Evolutionary conservation across 2,329 filamentous ascomycete species (phyloP).

Genomic region (Ophiostoma pallidulum): DNA sequence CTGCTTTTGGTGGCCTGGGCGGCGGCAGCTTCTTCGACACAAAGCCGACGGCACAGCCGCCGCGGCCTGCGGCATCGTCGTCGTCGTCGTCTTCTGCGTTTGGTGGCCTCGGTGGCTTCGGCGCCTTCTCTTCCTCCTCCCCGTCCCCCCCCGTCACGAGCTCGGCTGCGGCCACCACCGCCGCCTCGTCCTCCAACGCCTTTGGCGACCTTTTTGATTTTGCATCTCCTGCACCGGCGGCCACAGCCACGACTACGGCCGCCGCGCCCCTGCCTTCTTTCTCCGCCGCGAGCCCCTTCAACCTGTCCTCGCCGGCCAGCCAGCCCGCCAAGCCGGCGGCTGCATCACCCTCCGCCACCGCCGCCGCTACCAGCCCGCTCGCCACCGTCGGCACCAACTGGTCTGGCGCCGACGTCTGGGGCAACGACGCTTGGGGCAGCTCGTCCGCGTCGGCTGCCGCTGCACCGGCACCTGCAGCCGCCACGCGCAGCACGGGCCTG

Average conservation of each 20-base stretch:
- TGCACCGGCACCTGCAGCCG: no score
- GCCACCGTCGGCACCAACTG: constrained; percentile 29
- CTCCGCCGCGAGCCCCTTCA: no score
- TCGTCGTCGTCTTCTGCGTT: constrained; percentile 32
- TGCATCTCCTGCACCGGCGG: constrained; percentile 38
- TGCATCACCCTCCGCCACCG: constrained; percentile 32
- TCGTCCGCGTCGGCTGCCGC: constrained; percentile 10
- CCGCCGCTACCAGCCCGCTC: constrained; percentile 27
- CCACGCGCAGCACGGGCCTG: background rate
- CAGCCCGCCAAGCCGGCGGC: constrained; percentile 29
- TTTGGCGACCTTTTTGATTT: constrained; percentile 80
- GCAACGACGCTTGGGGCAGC: constrained; percentile 70
- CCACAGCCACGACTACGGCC: constrained; percentile 33
- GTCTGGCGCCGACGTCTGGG: constrained; percentile 67
- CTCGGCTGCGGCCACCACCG: constrained; percentile 28
- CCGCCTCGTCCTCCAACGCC: constrained; percentile 38
- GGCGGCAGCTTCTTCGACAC: constrained; percentile 79
- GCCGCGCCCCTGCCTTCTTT: constrained; percentile 47
- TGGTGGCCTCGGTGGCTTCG: constrained; percentile 50
- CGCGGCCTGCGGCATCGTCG: constrained; percentile 1
- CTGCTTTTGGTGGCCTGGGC: constrained; percentile 44
- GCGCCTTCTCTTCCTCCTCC: constrained; percentile 17
- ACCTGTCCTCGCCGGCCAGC: constrained; percentile 52
- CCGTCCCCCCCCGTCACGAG: constrained; percentile 25
- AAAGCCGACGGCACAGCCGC: constrained; percentile 44